Conservation (phyloP, 2,329 filamentous ascomycete genomes). For the Penicillium thymicola region DNA sequence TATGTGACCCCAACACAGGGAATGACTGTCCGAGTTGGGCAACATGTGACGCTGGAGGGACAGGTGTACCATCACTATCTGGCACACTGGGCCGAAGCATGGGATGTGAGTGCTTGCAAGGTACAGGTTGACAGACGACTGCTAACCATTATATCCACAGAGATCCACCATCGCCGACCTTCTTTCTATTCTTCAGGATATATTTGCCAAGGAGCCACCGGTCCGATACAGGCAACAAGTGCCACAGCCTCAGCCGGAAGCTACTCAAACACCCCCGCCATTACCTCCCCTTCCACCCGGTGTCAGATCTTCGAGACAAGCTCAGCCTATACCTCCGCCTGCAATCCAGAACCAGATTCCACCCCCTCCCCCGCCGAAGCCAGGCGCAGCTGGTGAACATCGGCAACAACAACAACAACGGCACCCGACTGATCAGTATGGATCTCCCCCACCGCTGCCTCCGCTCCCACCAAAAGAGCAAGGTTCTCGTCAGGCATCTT, state of each 20-base stretch:
- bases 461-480: constrained; percentile 39
- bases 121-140: background rate
- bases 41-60: constrained; percentile 91
- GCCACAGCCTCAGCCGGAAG: constrained; percentile 27
- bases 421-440: constrained; percentile 26
- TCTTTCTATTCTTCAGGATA: constrained; percentile 72
- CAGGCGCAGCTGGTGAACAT: constrained; percentile 21
- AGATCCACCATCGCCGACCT: constrained; percentile 84
- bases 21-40: constrained; percentile 87
- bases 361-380: constrained; percentile 40
- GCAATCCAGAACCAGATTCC: constrained; percentile 23
- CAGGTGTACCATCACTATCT: constrained; percentile 95
- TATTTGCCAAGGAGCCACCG: constrained; percentile 93
- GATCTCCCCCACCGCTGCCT: constrained; percentile 34
- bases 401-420: constrained; percentile 6
- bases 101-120: constrained; percentile 68
- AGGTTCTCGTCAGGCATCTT: constrained; percentile 15
- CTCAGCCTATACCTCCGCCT: constrained; percentile 27
- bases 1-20: constrained; percentile 85
- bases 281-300: constrained; percentile 70
- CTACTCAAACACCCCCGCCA: constrained; percentile 56
- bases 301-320: constrained; percentile 41
- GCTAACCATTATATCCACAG: constrained; percentile 37
- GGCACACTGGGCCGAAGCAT: constrained; percentile 81
- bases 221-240: constrained; percentile 65